Percentiles rank a stretch among this genome's conserved stretches.
Conservation (phyloP, 352 stramenopile species). For the Phytopythium litorale region DNA sequence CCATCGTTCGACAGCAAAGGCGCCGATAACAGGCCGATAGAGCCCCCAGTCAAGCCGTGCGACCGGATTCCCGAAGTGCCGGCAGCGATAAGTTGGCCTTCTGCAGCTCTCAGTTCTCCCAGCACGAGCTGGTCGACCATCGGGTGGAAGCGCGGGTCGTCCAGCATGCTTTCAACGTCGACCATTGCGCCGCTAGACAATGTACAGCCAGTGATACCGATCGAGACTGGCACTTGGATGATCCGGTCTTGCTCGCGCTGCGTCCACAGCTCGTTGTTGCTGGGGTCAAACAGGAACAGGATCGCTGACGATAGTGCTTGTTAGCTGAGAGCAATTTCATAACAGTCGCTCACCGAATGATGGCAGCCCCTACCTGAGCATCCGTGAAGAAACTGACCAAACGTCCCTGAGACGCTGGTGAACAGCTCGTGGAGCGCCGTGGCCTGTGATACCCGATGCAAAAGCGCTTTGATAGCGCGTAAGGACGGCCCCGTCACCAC, state of each 20-base stretch:
- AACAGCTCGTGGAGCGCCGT: slow-evolving; percentile 42
- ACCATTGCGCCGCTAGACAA: slow-evolving; percentile 33
- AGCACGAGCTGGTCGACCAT: slow-evolving; percentile 63
- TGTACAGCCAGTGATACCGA: slow-evolving; percentile 53
- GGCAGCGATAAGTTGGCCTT: neutral
- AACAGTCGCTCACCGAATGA: neutral
- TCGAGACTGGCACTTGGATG: slow-evolving; percentile 44
- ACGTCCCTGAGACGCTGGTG: slow-evolving; percentile 22
- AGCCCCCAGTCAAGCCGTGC: neutral
- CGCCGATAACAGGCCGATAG: slow-evolving; percentile 30
- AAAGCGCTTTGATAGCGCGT: slow-evolving; percentile 39
- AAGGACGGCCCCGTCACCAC: slow-evolving; percentile 12
- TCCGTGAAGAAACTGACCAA: slow-evolving; percentile 39
- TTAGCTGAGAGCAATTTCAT: neutral
- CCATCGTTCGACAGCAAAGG: slow-evolving; percentile 40
- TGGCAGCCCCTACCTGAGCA: slow-evolving; percentile 20
- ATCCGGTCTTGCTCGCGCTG: slow-evolving; percentile 38
- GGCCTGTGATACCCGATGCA: slow-evolving; percentile 34
- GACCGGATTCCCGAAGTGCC: neutral
- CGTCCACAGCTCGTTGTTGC: slow-evolving; percentile 64
- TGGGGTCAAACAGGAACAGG: slow-evolving; percentile 60
- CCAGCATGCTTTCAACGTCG: slow-evolving; percentile 31
- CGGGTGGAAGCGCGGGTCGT: slow-evolving; percentile 51
- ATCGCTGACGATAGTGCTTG: slow-evolving; percentile 18
- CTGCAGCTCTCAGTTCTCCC: slow-evolving; percentile 13